Conservation (phyloP, 352 stramenopile genomes). For the Globisporangium spinosum region DNA sequence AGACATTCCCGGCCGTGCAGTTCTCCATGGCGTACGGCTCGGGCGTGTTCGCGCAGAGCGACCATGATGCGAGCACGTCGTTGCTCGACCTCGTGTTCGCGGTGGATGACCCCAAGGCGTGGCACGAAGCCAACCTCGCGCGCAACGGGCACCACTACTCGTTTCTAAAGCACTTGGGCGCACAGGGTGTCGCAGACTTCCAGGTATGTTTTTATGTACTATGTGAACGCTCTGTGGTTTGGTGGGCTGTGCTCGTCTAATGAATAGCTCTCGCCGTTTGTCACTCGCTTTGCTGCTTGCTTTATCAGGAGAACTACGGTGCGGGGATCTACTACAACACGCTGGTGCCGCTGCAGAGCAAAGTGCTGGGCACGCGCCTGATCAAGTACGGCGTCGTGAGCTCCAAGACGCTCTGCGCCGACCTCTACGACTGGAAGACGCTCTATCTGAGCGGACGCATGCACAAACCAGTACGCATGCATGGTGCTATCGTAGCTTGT, state of each 20-base stretch:
- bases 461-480: constrained; percentile 82
- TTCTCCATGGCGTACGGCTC: constrained; percentile 87
- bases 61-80: constrained; percentile 69
- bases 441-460: constrained; percentile 86
- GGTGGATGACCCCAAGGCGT: constrained; percentile 72
- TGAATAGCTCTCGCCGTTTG: neutral
- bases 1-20: constrained; percentile 62
- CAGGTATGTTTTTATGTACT: constrained; percentile 28
- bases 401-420: constrained; percentile 67
- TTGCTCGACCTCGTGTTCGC: constrained; percentile 90
- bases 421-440: constrained; percentile 77
- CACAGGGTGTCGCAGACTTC: constrained; percentile 47
- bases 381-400: constrained; percentile 91
- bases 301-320: constrained; percentile 61
- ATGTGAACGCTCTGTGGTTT: neutral
- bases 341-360: constrained; percentile 57
- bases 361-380: constrained; percentile 55
- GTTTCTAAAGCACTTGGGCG: constrained; percentile 66
- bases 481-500: no score
- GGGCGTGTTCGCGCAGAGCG: constrained; percentile 71
- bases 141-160: constrained; percentile 82
- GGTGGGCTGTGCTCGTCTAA: neutral
- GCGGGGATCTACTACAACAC: constrained; percentile 87
- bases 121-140: constrained; percentile 78
- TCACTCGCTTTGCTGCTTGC: neutral